These are phyloP conservation scores for Dictyostelium brefeldianum DNA, from an alignment of 78 protist genomes.

Conservation along the genomic window DNA sequence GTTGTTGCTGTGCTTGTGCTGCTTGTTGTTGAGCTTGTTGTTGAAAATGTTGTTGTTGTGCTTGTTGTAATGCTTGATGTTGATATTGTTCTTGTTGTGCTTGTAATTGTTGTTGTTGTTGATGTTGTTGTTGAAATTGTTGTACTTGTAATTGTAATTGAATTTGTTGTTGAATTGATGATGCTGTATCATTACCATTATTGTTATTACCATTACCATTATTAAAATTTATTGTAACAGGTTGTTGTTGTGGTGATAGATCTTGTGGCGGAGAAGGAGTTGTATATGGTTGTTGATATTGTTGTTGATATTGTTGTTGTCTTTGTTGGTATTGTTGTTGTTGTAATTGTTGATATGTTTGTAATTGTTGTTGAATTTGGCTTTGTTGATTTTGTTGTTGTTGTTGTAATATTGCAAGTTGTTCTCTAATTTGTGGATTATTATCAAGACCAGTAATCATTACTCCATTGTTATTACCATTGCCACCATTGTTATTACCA, in stretches of 20 bases:
- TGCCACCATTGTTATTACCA: not conserved
- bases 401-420: constrained; percentile 33
- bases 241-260: not conserved
- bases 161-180: constrained; percentile 9
- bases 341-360: constrained; percentile 9
- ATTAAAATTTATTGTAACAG: too few species aligned
- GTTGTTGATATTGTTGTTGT: constrained; percentile 44
- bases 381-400: constrained; percentile 37
- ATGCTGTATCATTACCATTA: not conserved
- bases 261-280: not conserved
- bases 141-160: constrained; percentile 17
- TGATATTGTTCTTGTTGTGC: constrained; percentile 33
- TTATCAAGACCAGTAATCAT: not conserved
- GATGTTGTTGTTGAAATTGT: constrained; percentile 9
- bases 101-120: constrained; percentile 30
- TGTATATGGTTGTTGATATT: constrained; percentile 13
- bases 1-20: not conserved
- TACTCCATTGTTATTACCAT: not conserved
- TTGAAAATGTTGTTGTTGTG: not conserved
- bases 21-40: not conserved
- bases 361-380: constrained; percentile 23
- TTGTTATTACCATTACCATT: not conserved
- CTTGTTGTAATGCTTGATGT: not conserved
- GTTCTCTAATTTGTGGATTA: constrained; percentile 43
- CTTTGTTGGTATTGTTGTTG: constrained; percentile 37